Evolutionary conservation across 2,329 filamentous ascomycete genomes (phyloP).

Genomic region (Alternaria brassicae): DNA sequence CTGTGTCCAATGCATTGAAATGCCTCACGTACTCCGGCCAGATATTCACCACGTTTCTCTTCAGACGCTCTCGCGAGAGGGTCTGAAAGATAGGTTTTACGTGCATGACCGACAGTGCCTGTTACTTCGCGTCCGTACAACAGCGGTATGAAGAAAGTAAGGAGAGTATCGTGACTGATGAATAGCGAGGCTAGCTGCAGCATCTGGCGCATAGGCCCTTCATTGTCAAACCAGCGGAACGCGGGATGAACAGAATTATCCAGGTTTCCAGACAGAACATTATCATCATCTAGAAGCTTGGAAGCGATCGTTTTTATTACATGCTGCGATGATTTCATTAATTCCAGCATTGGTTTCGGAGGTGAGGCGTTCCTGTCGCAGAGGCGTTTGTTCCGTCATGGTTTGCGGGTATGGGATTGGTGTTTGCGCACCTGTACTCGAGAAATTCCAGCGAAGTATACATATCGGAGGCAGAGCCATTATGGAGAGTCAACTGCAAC

Average conservation of each 20-base stretch:
- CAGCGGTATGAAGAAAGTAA: constrained; percentile 43
- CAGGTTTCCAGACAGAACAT: constrained; percentile 31
- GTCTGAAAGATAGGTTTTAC: constrained; percentile 33
- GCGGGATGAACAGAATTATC: constrained; percentile 41
- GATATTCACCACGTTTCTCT: constrained; percentile 15
- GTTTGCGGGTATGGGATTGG: background rate
- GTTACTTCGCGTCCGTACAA: constrained; percentile 33
- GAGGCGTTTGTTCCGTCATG: constrained; percentile 11
- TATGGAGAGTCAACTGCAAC: constrained; percentile 3
- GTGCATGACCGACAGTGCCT: background rate
- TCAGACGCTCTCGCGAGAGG: constrained; percentile 21
- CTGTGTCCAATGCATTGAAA: constrained; percentile 38
- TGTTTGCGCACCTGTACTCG: background rate
- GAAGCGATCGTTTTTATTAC: constrained; percentile 42
- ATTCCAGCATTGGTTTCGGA: constrained; percentile 13
- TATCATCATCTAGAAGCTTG: constrained; percentile 37
- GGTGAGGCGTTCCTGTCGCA: constrained; percentile 7
- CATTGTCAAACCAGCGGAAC: constrained; percentile 30
- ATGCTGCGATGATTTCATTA: constrained; percentile 29
- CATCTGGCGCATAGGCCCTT: constrained; percentile 27
- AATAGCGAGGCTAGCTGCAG: constrained; percentile 46
- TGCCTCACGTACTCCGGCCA: constrained; percentile 30
- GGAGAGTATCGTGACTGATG: constrained; percentile 34
- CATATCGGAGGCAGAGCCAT: constrained; percentile 14
- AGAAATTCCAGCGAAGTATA: constrained; percentile 2